Percentiles rank a stretch among this genome's conserved stretches.
Conservation (phyloP, 2,329 filamentous ascomycete species). For the Trichophyton verrucosum region DNA sequence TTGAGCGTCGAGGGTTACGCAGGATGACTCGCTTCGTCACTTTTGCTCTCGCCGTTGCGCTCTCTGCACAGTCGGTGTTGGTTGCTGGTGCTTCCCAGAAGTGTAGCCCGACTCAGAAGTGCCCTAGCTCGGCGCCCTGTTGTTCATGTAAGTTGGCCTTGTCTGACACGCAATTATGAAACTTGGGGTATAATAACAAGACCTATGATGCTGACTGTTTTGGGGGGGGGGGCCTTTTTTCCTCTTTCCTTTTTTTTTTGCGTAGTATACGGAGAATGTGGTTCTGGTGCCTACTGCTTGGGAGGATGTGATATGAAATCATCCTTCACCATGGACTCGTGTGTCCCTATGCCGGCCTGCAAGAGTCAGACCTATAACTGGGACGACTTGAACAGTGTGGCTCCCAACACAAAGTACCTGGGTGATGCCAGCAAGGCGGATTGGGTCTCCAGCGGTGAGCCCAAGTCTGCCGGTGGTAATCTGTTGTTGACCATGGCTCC, state of each 20-base stretch:
- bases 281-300: slow-evolving; percentile 86
- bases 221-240: neutral
- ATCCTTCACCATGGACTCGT: slow-evolving; percentile 73
- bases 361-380: slow-evolving; percentile 61
- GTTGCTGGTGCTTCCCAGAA: slow-evolving; percentile 19
- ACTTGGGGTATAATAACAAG: no score
- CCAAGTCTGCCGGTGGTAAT: slow-evolving; percentile 48
- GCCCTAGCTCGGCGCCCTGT: slow-evolving; percentile 61
- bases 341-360: slow-evolving; percentile 74
- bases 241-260: slow-evolving; percentile 9
- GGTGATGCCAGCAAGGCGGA: slow-evolving; percentile 68
- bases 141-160: slow-evolving; percentile 56
- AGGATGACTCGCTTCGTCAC: slow-evolving; percentile 28
- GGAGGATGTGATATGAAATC: slow-evolving; percentile 85
- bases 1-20: neutral
- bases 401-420: slow-evolving; percentile 67
- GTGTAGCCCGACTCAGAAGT: slow-evolving; percentile 43
- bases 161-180: neutral
- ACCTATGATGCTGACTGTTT: neutral
- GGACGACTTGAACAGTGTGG: slow-evolving; percentile 56
- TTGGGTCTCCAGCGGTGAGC: slow-evolving; percentile 78
- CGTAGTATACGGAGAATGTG: slow-evolving; percentile 81
- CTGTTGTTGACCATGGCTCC: slow-evolving; percentile 82
- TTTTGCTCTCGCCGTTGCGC: slow-evolving; percentile 21
- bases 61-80: slow-evolving; percentile 23